These are phyloP conservation scores for Neurospora sp. DNA, from an alignment of 495 filamentous ascomycete species.

Conservation along the genomic window DNA sequence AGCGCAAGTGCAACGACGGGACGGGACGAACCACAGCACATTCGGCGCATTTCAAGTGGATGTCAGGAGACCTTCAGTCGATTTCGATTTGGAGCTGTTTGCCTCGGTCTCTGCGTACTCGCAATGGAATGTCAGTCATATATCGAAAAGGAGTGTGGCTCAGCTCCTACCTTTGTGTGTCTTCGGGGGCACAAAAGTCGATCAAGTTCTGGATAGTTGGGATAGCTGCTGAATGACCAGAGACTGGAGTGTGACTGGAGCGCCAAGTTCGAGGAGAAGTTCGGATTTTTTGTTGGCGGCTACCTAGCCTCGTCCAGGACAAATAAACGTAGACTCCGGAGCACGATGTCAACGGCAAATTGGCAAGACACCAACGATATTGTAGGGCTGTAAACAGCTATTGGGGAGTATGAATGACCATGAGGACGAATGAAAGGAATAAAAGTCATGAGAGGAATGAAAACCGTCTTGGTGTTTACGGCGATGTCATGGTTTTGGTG, in stretches of 20 bases:
- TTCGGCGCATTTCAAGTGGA: background rate
- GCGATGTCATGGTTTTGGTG: no score
- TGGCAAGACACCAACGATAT: no score
- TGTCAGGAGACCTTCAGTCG: background rate
- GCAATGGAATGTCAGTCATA: background rate
- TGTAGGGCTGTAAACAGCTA: no score
- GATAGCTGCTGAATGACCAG: background rate
- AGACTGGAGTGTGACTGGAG: background rate
- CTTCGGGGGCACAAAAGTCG: background rate
- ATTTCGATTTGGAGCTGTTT: background rate
- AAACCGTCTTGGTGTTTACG: no score
- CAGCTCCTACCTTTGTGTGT: background rate
- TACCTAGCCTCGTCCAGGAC: no score
- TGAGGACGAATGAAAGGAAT: no score
- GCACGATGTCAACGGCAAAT: no score
- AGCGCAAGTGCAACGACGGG: background rate
- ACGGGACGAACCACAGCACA: background rate
- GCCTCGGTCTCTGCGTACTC: background rate
- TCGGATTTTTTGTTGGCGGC: background rate
- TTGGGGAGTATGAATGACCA: no score
- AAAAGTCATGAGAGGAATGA: no score
- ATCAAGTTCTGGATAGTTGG: background rate
- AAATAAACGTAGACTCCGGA: no score
- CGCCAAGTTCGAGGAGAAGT: background rate
- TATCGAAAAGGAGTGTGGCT: background rate